Percentiles rank a stretch among this genome's conserved stretches.
phyloP scores from a whole-genome alignment of 108 stramenopile species.

The Chaetoceros muelleri region DNA sequence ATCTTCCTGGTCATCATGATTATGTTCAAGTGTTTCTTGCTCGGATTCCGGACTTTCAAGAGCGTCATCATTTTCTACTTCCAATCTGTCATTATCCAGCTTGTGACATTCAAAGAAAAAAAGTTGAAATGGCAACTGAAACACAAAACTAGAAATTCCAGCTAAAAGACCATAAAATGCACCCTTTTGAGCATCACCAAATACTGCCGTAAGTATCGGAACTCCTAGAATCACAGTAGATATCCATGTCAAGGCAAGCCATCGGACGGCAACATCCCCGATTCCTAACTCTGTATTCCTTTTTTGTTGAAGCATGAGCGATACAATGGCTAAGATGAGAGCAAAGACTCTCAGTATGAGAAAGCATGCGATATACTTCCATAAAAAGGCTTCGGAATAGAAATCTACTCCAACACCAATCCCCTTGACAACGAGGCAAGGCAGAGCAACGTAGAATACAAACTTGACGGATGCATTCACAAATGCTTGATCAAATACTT shows the following conservation, averaged over 20 bases:
- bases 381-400: constrained; percentile 24
- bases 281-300: not conserved
- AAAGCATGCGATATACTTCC: constrained; percentile 25
- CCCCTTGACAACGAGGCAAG: constrained; percentile 19
- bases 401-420: constrained; percentile 32
- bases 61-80: not conserved
- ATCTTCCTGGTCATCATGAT: not conserved
- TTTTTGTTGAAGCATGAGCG: not conserved
- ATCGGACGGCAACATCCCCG: constrained; percentile 24
- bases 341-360: constrained; percentile 21
- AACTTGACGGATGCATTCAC: constrained; percentile 20
- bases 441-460: constrained; percentile 30
- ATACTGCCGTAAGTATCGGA: constrained; percentile 25
- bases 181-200: constrained; percentile 16
- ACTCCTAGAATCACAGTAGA: constrained; percentile 27
- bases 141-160: constrained; percentile 27
- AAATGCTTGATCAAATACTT: constrained; percentile 13
- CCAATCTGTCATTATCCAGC: constrained; percentile 5
- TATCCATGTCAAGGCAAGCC: constrained; percentile 29
- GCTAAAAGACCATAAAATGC: constrained; percentile 21
- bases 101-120: constrained; percentile 27
- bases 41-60: not conserved
- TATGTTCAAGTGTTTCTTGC: not conserved
- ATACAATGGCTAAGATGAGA: constrained; percentile 7
- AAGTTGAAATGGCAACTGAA: constrained; percentile 33